Evolutionary conservation across 179 eudicot genomes (phyloP).

Genomic region (Drosera spatulata): DNA sequence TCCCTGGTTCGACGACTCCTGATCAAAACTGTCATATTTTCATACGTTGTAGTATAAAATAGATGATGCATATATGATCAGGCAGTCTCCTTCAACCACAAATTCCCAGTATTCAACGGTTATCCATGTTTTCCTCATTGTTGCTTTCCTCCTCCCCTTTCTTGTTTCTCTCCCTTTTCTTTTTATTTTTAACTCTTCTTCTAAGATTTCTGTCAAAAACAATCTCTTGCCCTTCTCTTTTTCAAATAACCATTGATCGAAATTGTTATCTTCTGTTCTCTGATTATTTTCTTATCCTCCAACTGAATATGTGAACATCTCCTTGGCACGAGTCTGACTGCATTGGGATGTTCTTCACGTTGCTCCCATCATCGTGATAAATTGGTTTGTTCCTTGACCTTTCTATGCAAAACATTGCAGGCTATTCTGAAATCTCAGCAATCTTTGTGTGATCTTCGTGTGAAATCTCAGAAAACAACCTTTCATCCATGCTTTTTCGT

Average conservation of each 20-base stretch:
- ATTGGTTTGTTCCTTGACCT: neutral
- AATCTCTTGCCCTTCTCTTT: neutral
- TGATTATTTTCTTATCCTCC: no score
- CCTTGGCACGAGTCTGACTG: neutral
- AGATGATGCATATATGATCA: neutral
- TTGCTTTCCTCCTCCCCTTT: slow-evolving; percentile 1
- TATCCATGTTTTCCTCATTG: slow-evolving; percentile 15
- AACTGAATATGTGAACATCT: no score
- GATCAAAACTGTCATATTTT: neutral
- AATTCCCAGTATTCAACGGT: slow-evolving; percentile 20
- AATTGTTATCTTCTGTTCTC: neutral
- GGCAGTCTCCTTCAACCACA: slow-evolving; percentile 3
- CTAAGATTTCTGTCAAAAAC: neutral
- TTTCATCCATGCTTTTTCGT: no score
- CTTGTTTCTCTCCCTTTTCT: neutral
- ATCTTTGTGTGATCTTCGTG: no score
- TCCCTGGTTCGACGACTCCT: neutral
- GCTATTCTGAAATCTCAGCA: no score
- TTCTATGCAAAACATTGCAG: no score
- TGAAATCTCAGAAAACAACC: no score
- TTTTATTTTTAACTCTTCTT: neutral
- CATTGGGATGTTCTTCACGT: neutral
- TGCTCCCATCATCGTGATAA: neutral
- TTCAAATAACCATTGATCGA: no score
- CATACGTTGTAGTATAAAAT: neutral